Evolutionary conservation across 1,139 yeast species (phyloP).

Genomic region (Groenewaldozyma auringiensis): DNA sequence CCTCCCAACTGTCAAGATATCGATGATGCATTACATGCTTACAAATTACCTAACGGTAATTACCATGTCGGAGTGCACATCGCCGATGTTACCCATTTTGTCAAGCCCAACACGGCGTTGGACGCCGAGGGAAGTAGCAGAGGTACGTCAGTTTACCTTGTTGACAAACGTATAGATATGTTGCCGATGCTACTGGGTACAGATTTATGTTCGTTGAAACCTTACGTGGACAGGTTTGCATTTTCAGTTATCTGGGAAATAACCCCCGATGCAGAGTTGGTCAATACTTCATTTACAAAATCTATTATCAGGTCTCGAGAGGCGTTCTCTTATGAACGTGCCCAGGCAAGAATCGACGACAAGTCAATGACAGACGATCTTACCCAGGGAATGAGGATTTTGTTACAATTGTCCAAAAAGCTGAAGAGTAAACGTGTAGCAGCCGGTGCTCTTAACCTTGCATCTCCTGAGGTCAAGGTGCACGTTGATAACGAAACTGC

Average conservation of each 20-base stretch:
- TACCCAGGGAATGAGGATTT: slow-evolving; percentile 80
- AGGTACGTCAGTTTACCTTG: slow-evolving; percentile 94
- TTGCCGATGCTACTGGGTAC: slow-evolving; percentile 93
- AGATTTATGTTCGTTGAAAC: slow-evolving; percentile 88
- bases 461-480: slow-evolving; percentile 97
- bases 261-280: slow-evolving; percentile 77
- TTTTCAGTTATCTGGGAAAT: slow-evolving; percentile 95
- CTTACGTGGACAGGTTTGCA: slow-evolving; percentile 92
- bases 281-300: slow-evolving; percentile 74
- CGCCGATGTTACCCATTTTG: slow-evolving; percentile 98
- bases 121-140: slow-evolving; percentile 96
- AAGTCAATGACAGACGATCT: slow-evolving; percentile 67
- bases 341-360: slow-evolving; percentile 89
- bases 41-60: slow-evolving; percentile 77
- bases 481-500: slow-evolving; percentile 96
- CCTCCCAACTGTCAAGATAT: slow-evolving; percentile 99
- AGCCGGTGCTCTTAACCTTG: slow-evolving; percentile 94
- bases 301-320: slow-evolving; percentile 87
- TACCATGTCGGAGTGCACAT: slow-evolving; percentile 97
- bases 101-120: slow-evolving; percentile 82
- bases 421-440: slow-evolving; percentile 79
- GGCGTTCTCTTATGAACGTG: slow-evolving; percentile 91
- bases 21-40: slow-evolving; percentile 96
- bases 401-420: slow-evolving; percentile 69
- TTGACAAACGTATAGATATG: slow-evolving; percentile 99